Evolutionary conservation across 257 asterid species (phyloP), one percentile per base, ranked within the genome.

Genomic region (Cruciata laevipes): DNA sequence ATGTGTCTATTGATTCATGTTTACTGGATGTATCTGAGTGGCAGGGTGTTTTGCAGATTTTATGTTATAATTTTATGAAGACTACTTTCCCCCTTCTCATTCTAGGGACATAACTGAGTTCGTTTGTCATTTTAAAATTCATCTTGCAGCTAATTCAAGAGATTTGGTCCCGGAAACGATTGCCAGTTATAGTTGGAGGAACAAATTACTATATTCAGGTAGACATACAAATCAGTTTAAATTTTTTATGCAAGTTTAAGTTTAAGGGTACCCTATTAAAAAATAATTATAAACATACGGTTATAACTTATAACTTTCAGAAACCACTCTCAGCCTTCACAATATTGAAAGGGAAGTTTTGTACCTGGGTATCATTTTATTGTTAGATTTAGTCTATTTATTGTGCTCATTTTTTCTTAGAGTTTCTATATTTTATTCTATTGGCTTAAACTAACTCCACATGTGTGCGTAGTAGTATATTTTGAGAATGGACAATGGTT

Each of bases 171-270:
- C 88, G 95, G 73, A 81, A 84, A 55, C 72, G 81, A 75, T 72
- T 94, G 81, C 99, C 99, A n/a, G 93, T 90, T 58, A 79, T 94
- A 42, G 99, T 94, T 57, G 99, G 99, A 7, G 99, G 99, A 79
- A 87, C 99, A 74, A 90, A 94, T 82, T 90, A 94, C 78, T 94
- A 90, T 75, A 94, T 90, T 75, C 99, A 90, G 95, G 97, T 93
- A 72, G 78, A 75, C 49, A 6, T 66, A 75, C 49, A 3, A 58
- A 31, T 31, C 47, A 61, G 6, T 24, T 63, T 63, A 13, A 13
- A 63, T 35, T 10, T 9, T 25, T 55, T 65, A 33, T 21, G 32
- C 58, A 23, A 42, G 69, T 24, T 17, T 30, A 25, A 27, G 14
- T 24, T 65, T 37, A 37, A 9, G 9, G 42, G 13, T 37, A 11